A percentile compares a stretch with the other conserved stretches of the same genome.
phyloP scores from a whole-genome alignment of 495 filamentous ascomycete species.

The Glonium stellatum region DNA sequence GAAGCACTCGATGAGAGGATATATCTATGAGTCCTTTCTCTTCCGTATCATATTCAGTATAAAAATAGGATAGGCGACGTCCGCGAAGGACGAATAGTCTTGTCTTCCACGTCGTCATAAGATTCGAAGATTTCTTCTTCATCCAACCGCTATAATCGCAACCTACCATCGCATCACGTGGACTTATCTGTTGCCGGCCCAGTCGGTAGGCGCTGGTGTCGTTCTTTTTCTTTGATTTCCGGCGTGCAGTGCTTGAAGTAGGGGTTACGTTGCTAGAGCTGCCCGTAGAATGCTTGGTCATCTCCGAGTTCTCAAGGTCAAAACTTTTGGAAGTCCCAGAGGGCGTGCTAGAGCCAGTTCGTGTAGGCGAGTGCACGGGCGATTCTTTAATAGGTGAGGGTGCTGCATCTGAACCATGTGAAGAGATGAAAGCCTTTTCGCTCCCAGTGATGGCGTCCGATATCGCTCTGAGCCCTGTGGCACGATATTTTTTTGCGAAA shows the following conservation, averaged over 20 bases:
- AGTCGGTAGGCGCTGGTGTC: constrained; percentile 88
- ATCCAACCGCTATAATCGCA: constrained; percentile 98
- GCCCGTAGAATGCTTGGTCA: constrained; percentile 41
- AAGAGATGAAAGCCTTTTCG: constrained; percentile 50
- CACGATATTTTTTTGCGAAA: constrained; percentile 29
- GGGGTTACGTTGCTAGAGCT: constrained; percentile 12
- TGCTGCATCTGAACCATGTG: constrained; percentile 39
- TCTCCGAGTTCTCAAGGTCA: constrained; percentile 64
- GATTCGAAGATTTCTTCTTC: constrained; percentile 94
- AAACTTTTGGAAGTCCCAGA: constrained; percentile 72
- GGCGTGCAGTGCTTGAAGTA: constrained; percentile 25
- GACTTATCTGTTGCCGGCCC: constrained; percentile 74
- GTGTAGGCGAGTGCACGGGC: constrained; percentile 57
- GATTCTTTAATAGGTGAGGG: constrained; percentile 59
- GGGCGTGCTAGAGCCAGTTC: constrained; percentile 80
- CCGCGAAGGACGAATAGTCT: constrained; percentile 90
- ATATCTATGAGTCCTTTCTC: constrained; percentile 97
- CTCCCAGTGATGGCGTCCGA: constrained; percentile 68
- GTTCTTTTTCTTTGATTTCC: constrained; percentile 74
- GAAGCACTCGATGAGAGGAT: constrained; percentile 87
- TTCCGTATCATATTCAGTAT: constrained; percentile 81
- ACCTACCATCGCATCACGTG: constrained; percentile 73
- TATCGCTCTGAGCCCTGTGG: constrained; percentile 65
- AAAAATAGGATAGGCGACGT: constrained; percentile 89
- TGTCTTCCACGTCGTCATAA: constrained; percentile 96